phyloP scores from a whole-genome alignment of 345 rosid genomes.

The Rubroshorea leprosula region DNA sequence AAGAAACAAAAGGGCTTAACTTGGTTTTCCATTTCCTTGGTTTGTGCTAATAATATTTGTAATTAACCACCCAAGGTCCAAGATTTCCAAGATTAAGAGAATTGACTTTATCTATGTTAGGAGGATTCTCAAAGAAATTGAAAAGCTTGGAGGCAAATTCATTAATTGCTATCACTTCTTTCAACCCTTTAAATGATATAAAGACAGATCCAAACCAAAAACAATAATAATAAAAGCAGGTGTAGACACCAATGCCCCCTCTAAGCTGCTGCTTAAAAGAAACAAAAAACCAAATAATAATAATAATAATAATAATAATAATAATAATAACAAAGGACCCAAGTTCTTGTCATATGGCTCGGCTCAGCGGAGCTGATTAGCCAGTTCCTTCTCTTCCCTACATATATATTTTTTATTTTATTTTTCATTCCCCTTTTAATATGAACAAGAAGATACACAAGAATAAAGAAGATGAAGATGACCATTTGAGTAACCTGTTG shows the following conservation, averaged over 20 bases:
- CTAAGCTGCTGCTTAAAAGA: too few relatives aligned
- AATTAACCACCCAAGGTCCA: background rate
- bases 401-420: too few relatives aligned
- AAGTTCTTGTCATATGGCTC: background rate
- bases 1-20: background rate
- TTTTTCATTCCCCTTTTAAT: too few relatives aligned
- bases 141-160: slow-evolving; percentile 41
- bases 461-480: too few relatives aligned
- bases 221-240: background rate
- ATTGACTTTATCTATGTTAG: slow-evolving; percentile 17
- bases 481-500: too few relatives aligned
- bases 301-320: too few relatives aligned
- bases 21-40: background rate
- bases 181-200: slow-evolving; percentile 34
- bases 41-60: background rate
- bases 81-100: slow-evolving; percentile 1
- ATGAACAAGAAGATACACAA: too few relatives aligned
- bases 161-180: slow-evolving; percentile 43
- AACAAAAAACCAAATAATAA: too few relatives aligned
- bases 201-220: slow-evolving; percentile 30
- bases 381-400: too few relatives aligned
- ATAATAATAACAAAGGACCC: too few relatives aligned
- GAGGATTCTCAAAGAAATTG: background rate
- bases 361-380: too few relatives aligned
- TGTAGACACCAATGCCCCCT: too few relatives aligned